Evolutionary conservation across 2,329 filamentous ascomycete genomes (phyloP).

Genomic region (Colletotrichum liaoningense): DNA sequence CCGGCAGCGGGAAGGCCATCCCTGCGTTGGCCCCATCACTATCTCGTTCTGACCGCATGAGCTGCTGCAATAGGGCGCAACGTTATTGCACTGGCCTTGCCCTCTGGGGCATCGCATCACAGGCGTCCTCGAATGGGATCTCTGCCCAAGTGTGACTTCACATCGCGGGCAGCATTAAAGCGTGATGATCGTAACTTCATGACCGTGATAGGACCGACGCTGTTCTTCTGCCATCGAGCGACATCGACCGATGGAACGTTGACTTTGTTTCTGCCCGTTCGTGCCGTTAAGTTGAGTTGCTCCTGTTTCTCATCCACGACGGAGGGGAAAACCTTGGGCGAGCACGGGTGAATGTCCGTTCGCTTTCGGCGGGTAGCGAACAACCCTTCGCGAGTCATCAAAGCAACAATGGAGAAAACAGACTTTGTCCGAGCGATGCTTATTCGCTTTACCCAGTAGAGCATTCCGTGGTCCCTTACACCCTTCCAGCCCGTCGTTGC

Average conservation of each 20-base stretch:
- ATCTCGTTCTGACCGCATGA: conserved; percentile 24
- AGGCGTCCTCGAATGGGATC: conserved; percentile 29
- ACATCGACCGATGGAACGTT: conserved; percentile 17
- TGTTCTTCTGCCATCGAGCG: background rate
- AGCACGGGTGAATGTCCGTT: background rate
- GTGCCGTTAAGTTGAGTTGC: background rate
- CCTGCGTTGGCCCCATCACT: conserved; percentile 23
- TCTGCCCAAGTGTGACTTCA: conserved; percentile 31
- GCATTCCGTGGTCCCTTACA: background rate
- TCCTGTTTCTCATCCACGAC: background rate
- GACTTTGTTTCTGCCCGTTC: conserved; percentile 9
- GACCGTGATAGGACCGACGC: conserved; percentile 19
- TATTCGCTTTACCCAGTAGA: conserved; percentile 4
- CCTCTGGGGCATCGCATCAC: conserved; percentile 14
- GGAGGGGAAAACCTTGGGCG: conserved; percentile 10
- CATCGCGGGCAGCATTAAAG: conserved; percentile 27
- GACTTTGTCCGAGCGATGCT: conserved; percentile 24
- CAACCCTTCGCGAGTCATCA: conserved; percentile 21
- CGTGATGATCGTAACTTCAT: conserved; percentile 27
- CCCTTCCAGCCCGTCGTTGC: background rate
- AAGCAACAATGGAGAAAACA: conserved; percentile 6
- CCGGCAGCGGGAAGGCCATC: background rate
- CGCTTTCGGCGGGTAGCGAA: conserved; percentile 15
- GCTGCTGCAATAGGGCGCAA: conserved; percentile 31
- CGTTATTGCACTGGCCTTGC: conserved; percentile 12